Evolutionary conservation across 768 basidiomycete genomes (phyloP).

Genomic region (Sporobolomyces roseus): DNA sequence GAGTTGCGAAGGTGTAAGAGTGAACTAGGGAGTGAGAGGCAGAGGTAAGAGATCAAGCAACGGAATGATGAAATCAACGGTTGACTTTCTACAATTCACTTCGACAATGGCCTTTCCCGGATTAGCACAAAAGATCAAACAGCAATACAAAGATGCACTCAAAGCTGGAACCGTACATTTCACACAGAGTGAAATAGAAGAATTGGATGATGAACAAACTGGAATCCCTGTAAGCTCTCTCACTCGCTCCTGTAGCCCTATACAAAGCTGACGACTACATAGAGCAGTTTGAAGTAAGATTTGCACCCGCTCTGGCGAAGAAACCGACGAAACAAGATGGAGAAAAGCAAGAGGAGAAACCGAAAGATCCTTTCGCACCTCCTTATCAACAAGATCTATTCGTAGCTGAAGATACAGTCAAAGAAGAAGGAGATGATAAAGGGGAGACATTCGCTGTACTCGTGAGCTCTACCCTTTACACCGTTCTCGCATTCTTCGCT

Average conservation of each 20-base stretch:
- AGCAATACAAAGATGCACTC: conserved; percentile 16
- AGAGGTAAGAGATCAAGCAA: background rate
- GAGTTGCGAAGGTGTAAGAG: too few species aligned
- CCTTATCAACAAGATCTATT: conserved; percentile 74
- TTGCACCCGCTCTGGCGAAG: conserved; percentile 78
- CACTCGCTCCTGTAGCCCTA: background rate
- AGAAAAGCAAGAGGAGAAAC: conserved; percentile 44
- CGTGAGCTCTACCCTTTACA: conserved; percentile 50
- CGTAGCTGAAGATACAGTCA: conserved; percentile 64
- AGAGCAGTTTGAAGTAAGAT: conserved; percentile 74
- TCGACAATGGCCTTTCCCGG: conserved; percentile 17
- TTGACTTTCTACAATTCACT: too few species aligned
- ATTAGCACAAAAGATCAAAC: conserved; percentile 24
- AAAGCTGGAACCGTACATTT: conserved; percentile 5
- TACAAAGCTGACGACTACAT: background rate
- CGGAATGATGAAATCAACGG: too few species aligned
- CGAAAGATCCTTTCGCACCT: conserved; percentile 73
- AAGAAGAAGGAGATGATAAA: conserved; percentile 58
- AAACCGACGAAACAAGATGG: conserved; percentile 62
- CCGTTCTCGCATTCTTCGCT: background rate
- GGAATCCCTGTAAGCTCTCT: conserved; percentile 28
- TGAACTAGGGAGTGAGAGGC: too few species aligned
- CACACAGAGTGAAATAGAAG: conserved; percentile 28
- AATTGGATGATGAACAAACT: conserved; percentile 34
- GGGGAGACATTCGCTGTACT: conserved; percentile 65